These are phyloP conservation scores for Nosema granulosis DNA, from an alignment of 371 early-diverging fungal species.

Conservation along the genomic window DNA sequence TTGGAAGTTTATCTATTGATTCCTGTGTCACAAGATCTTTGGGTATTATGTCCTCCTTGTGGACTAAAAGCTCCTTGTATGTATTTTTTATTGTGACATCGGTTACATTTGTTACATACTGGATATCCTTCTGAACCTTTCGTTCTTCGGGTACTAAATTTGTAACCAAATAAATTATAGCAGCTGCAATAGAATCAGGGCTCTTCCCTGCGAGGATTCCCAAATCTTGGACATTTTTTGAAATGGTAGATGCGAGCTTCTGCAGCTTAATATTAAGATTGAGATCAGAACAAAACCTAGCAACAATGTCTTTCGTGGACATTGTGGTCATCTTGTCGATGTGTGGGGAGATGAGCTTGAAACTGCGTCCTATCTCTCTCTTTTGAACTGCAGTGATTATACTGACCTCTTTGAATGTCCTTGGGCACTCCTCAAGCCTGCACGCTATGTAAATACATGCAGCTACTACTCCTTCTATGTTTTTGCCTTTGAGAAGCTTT, in stretches of 20 bases:
- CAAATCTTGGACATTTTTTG: slow-evolving; percentile 52
- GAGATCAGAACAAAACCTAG: slow-evolving; percentile 68
- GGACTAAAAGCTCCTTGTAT: slow-evolving; percentile 66
- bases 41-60: slow-evolving; percentile 65
- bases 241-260: slow-evolving; percentile 61
- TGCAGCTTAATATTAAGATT: slow-evolving; percentile 65
- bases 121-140: slow-evolving; percentile 65
- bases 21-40: slow-evolving; percentile 55
- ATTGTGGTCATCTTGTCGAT: slow-evolving; percentile 63
- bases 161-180: slow-evolving; percentile 67
- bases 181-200: slow-evolving; percentile 68
- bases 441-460: slow-evolving; percentile 94
- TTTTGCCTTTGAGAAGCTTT: slow-evolving; percentile 79
- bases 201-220: slow-evolving; percentile 67
- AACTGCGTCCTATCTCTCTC: slow-evolving; percentile 66
- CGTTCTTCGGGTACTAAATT: slow-evolving; percentile 63
- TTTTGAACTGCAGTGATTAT: slow-evolving; percentile 78
- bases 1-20: slow-evolving; percentile 59
- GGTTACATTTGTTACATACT: slow-evolving; percentile 66
- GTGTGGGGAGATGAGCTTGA: slow-evolving; percentile 66
- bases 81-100: slow-evolving; percentile 68
- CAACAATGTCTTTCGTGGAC: slow-evolving; percentile 69
- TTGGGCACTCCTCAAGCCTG: slow-evolving; percentile 77
- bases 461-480: slow-evolving; percentile 81
- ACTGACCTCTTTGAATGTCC: slow-evolving; percentile 94